Base-by-base conservation (phyloP, 768 basidiomycete species). In the Sistotremastrum suecicum region DNA sequence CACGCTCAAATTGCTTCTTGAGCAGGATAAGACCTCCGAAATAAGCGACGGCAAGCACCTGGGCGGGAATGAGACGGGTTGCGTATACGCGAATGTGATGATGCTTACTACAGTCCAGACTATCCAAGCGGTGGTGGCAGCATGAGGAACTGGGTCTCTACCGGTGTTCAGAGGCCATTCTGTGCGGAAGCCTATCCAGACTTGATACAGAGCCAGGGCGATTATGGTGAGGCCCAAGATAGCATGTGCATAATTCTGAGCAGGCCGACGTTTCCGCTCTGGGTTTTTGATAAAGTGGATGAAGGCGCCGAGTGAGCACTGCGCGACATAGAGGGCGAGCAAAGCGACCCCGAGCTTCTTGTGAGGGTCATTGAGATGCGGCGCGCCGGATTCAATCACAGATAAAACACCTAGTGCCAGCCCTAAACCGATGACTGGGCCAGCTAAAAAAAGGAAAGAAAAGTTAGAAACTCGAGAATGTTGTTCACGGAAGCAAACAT, bases 221-320 rank as follows among this genome's bases (percentile, higher is more conserved):
- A 80, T 67, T 42, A 73, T 67, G 7, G 63, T 41, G 32, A 79
- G 53, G 0, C 78, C 79, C 1, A 78, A 45, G 9, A 74, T 47
- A 8, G 73, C 76, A 52, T 81, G 78, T 30, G 69, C 32, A 55
- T 76, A 79, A 54, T 81, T 78, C 50, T 70, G 76, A 39, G 65
- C 56, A 5, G 70, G 77, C 31, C 71, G 70, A 31, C 60, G 51
- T 0, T 50, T 51, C 45, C 53, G 48, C 32, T 12, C 61, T 63
- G 34, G 66, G 66, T 55, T 48, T 49, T 78, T 76, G 47, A 74
- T 52, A 52, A 61, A 74, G 51, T 78, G 76, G 47, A 77, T 72
- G 44, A 72, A 44, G 3, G 69, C 66, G 4, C 78, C 78, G 9
- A 77, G 57, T 3, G 50, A 50, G 49, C 66, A 63, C 57, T 80